Conservation (phyloP, 768 basidiomycete species). For the Boletus vinaceobasis region DNA sequence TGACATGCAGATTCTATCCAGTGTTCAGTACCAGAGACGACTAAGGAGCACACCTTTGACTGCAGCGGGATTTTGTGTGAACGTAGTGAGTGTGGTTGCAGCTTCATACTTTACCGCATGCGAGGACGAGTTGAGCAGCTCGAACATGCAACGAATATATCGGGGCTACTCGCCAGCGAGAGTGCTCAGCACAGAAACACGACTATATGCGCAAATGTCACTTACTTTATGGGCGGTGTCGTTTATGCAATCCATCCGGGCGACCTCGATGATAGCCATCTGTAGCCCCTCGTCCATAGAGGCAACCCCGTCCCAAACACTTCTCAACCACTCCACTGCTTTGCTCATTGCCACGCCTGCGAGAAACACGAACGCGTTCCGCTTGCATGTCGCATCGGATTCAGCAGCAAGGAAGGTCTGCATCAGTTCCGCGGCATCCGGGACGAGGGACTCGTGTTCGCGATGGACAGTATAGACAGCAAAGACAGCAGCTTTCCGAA, state of each 20-base stretch:
- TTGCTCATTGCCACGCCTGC: constrained; percentile 81
- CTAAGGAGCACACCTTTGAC: constrained; percentile 67
- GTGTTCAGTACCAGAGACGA: neutral
- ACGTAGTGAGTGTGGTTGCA: constrained; percentile 87
- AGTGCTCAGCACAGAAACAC: constrained; percentile 3
- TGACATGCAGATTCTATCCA: neutral
- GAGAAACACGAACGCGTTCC: constrained; percentile 96
- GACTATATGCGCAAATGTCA: constrained; percentile 2
- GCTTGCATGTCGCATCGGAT: constrained; percentile 92
- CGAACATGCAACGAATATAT: constrained; percentile 92
- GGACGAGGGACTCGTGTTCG: constrained; percentile 91
- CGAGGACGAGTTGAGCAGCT: constrained; percentile 83
- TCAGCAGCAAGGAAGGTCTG: constrained; percentile 95
- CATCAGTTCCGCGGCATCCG: constrained; percentile 94
- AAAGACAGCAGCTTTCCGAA: constrained; percentile 97
- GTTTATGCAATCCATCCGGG: constrained; percentile 81
- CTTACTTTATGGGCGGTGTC: constrained; percentile 82
- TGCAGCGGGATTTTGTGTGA: constrained; percentile 94
- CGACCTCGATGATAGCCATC: constrained; percentile 93
- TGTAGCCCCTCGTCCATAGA: constrained; percentile 89
- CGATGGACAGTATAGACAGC: constrained; percentile 93
- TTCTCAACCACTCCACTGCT: constrained; percentile 88
- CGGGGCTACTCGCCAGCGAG: constrained; percentile 54
- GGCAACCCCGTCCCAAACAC: constrained; percentile 79
- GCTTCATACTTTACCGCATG: constrained; percentile 98